These are phyloP conservation scores for Solanum infundibuliforme DNA, from an alignment of 257 asterid species.

Conservation along the genomic window DNA sequence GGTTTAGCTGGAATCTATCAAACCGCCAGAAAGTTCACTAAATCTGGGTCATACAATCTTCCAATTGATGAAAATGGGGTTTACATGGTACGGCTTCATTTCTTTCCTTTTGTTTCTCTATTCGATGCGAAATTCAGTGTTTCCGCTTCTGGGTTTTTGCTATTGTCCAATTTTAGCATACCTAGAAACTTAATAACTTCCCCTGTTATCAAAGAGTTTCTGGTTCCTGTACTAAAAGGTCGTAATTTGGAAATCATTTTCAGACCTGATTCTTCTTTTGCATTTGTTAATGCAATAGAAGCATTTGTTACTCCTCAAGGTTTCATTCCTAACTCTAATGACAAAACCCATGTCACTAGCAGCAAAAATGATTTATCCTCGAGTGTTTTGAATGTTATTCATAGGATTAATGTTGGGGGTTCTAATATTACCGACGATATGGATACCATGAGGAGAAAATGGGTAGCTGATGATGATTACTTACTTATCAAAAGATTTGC, in stretches of 20 bases:
- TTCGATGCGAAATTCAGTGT: constrained; percentile 24
- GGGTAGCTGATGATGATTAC: constrained; percentile 45
- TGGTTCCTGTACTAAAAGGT: not conserved
- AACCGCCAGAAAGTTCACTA: constrained; percentile 37
- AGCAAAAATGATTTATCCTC: not conserved
- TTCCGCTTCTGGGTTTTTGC: constrained; percentile 13
- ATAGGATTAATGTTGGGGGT: constrained; percentile 63
- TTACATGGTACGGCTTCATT: constrained; percentile 47
- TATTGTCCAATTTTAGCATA: constrained; percentile 28
- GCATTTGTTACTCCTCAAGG: constrained; percentile 28
- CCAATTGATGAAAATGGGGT: constrained; percentile 12
- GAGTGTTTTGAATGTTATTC: constrained; percentile 13
- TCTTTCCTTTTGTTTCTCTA: constrained; percentile 17
- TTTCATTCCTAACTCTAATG: constrained; percentile 1
- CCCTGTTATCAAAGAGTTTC: constrained; percentile 32
- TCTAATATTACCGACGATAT: not conserved
- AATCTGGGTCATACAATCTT: constrained; percentile 17
- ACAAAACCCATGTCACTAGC: not conserved
- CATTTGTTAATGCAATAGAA: constrained; percentile 54
- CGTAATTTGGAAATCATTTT: constrained; percentile 27
- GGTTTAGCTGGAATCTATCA: constrained; percentile 4
- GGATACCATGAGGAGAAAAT: constrained; percentile 36
- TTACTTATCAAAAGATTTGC: not conserved
- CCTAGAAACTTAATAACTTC: not conserved
- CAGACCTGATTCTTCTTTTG: constrained; percentile 23